Evolutionary conservation across 345 rosid genomes (phyloP).

Genomic region (Syzygium grande): DNA sequence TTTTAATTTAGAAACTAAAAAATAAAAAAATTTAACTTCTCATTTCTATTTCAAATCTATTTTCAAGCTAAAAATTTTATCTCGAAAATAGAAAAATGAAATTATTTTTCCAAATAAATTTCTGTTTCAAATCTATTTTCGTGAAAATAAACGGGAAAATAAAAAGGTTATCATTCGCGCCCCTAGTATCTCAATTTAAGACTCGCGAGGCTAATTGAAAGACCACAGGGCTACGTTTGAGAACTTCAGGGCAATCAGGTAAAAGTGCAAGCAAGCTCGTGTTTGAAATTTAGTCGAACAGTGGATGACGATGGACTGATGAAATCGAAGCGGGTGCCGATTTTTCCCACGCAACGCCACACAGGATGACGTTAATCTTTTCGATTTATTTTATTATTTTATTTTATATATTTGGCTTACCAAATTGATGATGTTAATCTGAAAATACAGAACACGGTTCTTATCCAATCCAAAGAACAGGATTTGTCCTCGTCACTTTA

Average conservation of each 20-base stretch:
- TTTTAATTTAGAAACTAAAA: too few species aligned
- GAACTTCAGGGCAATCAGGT: not conserved
- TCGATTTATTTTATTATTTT: not conserved
- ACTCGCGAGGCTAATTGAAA: not conserved
- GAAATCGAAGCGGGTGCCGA: not conserved
- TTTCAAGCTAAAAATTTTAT: too few species aligned
- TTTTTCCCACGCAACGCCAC: not conserved
- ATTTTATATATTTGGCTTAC: not conserved
- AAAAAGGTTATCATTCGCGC: too few species aligned
- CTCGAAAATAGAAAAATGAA: too few species aligned
- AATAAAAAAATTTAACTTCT: too few species aligned
- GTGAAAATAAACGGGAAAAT: too few species aligned
- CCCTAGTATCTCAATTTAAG: too few species aligned
- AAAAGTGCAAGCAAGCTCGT: not conserved
- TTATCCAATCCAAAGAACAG: not conserved
- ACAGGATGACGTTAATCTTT: not conserved
- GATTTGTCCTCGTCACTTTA: not conserved
- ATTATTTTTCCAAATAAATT: too few species aligned
- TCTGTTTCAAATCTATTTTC: too few species aligned
- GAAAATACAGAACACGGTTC: not conserved
- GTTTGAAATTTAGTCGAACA: not conserved
- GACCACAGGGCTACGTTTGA: too few species aligned
- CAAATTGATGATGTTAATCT: not conserved
- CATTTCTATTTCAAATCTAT: too few species aligned
- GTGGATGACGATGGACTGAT: not conserved